Base-by-base conservation (phyloP, 306 rosid species). In the Styphnolobium japonicum region DNA sequence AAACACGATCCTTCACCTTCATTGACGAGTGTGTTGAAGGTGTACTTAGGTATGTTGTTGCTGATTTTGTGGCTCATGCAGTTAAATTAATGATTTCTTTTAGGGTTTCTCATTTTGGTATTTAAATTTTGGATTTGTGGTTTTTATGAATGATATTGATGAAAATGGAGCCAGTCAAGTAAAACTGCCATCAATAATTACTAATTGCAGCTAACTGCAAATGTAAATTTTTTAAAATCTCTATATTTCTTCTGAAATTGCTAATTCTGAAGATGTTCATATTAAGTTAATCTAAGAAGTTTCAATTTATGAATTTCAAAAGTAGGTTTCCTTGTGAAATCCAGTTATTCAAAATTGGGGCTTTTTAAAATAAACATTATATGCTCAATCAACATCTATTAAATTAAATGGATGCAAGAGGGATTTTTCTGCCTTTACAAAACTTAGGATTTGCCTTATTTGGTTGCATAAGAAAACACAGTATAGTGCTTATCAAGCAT, bases 1-100 rank as follows among this genome's bases (percentile, higher is more conserved):
- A 95, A 84, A 95, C 99, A 31, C 80, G 99, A 78, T 95, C 99
- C 43, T 95, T 95, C 87, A 95, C 99, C 82, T 95, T 93, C 83
- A 95, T 95, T 76, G 99, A 95, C 76, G 99, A 95, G 83, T 95
- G 99, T 83, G 99, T 95, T 49, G 99, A 95, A 86, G 99, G 99
- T 37, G 99, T 95, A 3, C 97, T 93, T n/a, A 83, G 99, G 99
- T 91, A 86, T 86, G 86, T 12, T 21, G 22, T 14, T 75, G 16
- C 31, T 58, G 27, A 69, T 67, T 56, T 29, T 83, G 64, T 52
- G 14, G 31, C 21, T 52, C 10, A 34, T 19, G 57, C 37, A 33
- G 70, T 46, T 48, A 43, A 62, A 33, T 21, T 12, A 64, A 64
- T 63, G 51, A 21, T 56, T 51, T 65, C 9, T 57, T 66, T 49